Conservation (phyloP, 2,329 filamentous ascomycete genomes). For the Albifimbria verrucaria region DNA sequence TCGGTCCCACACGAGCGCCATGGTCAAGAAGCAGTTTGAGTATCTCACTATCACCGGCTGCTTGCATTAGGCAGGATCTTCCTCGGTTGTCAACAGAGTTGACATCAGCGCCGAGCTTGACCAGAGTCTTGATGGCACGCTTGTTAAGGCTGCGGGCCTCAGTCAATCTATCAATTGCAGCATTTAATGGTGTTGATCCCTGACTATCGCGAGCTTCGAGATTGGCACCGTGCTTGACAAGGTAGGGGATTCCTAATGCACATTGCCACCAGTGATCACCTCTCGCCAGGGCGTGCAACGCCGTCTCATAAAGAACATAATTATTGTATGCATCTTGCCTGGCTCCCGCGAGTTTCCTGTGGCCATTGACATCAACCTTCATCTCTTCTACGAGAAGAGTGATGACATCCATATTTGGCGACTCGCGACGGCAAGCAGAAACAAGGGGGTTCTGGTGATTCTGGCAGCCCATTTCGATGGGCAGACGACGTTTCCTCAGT, state of each 20-base stretch:
- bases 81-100: constrained; percentile 1
- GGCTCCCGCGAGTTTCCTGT: no score
- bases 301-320: not conserved
- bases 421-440: not conserved
- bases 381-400: constrained; percentile 1
- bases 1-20: not conserved
- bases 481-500: no score
- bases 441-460: not conserved
- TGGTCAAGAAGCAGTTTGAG: not conserved
- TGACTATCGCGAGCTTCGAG: not conserved
- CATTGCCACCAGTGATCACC: constrained; percentile 6
- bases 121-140: not conserved
- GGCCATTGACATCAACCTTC: not conserved
- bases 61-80: constrained; percentile 2
- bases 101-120: not conserved
- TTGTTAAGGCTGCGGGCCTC: not conserved
- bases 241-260: constrained; percentile 4
- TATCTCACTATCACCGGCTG: not conserved
- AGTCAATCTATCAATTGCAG: not conserved
- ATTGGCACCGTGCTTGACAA: constrained; percentile 3
- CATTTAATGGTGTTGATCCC: constrained; percentile 1
- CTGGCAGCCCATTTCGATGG: no score
- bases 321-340: not conserved
- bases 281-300: not conserved
- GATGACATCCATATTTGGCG: not conserved